Base-by-base conservation (phyloP, 352 stramenopile species). In the Pythium oligandrum region DNA sequence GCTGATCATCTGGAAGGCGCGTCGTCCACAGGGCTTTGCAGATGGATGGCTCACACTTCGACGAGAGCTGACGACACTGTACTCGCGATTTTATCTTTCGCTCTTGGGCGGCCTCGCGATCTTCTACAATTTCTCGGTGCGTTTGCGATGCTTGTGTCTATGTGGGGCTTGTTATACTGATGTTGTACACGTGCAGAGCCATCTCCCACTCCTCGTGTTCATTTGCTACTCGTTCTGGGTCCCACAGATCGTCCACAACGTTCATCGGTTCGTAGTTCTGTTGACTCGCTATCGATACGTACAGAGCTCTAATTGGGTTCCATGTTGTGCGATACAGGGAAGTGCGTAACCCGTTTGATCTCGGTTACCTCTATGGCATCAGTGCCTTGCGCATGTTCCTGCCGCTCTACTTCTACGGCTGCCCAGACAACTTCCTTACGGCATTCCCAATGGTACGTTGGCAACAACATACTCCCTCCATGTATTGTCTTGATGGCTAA, bases 181-280 rank as follows among this genome's bases (percentile, higher is more conserved):
- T 46, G 36, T 43, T 51, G 61, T 11, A 51, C 36, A 44, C 32
- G 52, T 48, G 11, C 57, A 97, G 73, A 85, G 85, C 46, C 88
- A 95, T 40, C 66, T 96, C 51, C 81, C 75, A 7, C 59, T 97
- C 44, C 88, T 98, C 40, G 79, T 98, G 2, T 82, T 99, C 51
- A 54, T 97, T 9, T 86, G 96, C 63, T 98, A 98, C 63, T 98
- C 93, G 26, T 99, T 99, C 72, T 99, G 97, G 97, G 73, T 99
- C 8, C 97, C 96, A 26, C 96, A 99, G 73, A 99, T 99, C 50
- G 75, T 98, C 39, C 79, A 95, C 58, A 99, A 98, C 66, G 84
- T 97, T 6, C 78, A 95, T 45, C 89, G 89, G 75, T 90, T 63
- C 33, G 63, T 51, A 12, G 7, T 49, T 48, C 34, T 7, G 30